Conservation (phyloP, 1,284 basidiomycete genomes). For the Trametes hirsuta region DNA sequence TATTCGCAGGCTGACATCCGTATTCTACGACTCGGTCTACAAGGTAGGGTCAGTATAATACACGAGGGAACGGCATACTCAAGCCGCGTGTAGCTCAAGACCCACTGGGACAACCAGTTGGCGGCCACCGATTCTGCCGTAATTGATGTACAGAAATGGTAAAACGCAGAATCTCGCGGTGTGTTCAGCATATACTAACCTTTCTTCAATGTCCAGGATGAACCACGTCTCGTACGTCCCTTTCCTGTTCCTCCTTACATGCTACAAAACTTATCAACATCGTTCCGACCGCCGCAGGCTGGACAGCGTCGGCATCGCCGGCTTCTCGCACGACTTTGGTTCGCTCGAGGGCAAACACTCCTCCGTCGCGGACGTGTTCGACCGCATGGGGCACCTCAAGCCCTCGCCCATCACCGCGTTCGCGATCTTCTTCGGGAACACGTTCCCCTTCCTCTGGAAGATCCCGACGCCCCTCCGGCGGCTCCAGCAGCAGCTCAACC, state of each 20-base stretch:
- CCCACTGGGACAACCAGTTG: slow-evolving; percentile 52
- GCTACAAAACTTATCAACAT: not conserved
- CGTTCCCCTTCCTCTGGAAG: slow-evolving; percentile 46
- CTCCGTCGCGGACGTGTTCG: slow-evolving; percentile 49
- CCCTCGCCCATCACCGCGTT: slow-evolving; percentile 32
- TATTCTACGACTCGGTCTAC: slow-evolving; percentile 49
- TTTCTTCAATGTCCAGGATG: slow-evolving; percentile 40
- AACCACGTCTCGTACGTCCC: slow-evolving; percentile 48
- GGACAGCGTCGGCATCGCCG: slow-evolving; percentile 61
- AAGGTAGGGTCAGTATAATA: slow-evolving; percentile 43
- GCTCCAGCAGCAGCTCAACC: slow-evolving; percentile 41
- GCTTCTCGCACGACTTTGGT: slow-evolving; percentile 60
- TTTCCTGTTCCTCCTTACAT: not conserved
- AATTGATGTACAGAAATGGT: slow-evolving; percentile 55
- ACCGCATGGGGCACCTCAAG: slow-evolving; percentile 39
- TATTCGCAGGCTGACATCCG: slow-evolving; percentile 38
- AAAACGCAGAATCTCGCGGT: not conserved
- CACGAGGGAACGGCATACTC: not conserved
- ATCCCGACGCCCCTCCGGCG: slow-evolving; percentile 46
- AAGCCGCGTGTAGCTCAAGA: slow-evolving; percentile 43
- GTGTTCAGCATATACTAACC: slow-evolving; percentile 7
- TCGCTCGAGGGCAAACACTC: slow-evolving; percentile 51
- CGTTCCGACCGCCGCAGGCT: slow-evolving; percentile 39
- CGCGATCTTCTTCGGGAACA: slow-evolving; percentile 44
- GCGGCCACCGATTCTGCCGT: slow-evolving; percentile 39